Conservation (phyloP, 2,329 filamentous ascomycete genomes). For the Orbilia quercus region DNA sequence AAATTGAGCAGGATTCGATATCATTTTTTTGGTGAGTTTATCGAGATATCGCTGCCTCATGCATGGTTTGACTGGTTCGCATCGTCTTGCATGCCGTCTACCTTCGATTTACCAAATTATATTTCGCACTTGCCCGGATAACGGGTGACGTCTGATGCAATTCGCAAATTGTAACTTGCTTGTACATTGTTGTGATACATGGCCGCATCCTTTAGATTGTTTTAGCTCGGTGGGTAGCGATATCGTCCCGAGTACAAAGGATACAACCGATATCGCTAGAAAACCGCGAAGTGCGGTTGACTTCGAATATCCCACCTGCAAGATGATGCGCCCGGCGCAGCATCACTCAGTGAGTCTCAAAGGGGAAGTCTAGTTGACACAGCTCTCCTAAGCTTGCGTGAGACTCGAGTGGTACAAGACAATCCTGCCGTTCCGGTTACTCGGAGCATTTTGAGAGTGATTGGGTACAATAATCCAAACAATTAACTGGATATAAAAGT, state of each 20-base stretch:
- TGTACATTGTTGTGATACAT: conserved; percentile 18
- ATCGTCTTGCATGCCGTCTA: background rate
- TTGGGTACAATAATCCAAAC: too few relatives aligned
- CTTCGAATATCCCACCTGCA: background rate
- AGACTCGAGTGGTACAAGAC: background rate
- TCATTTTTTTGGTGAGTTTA: background rate
- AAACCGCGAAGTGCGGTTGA: background rate
- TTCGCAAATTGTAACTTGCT: conserved; percentile 15
- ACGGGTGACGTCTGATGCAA: conserved; percentile 15
- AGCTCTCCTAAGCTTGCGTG: background rate
- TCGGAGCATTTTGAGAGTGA: too few relatives aligned
- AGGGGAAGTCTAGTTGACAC: background rate
- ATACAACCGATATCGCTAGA: background rate
- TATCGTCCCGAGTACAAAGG: background rate
- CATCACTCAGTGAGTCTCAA: background rate
- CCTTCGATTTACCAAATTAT: background rate
- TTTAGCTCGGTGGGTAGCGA: background rate
- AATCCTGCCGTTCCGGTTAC: background rate
- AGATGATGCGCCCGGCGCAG: too few relatives aligned
- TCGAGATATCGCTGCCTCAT: conserved; percentile 45
- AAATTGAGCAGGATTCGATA: too few relatives aligned
- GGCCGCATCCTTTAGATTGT: background rate
- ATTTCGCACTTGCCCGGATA: conserved; percentile 4
- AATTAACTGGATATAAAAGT: too few relatives aligned
- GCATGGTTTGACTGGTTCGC: conserved; percentile 40